Evolutionary conservation across 805 yeast species (phyloP).

Genomic region (Pichia heedii): DNA sequence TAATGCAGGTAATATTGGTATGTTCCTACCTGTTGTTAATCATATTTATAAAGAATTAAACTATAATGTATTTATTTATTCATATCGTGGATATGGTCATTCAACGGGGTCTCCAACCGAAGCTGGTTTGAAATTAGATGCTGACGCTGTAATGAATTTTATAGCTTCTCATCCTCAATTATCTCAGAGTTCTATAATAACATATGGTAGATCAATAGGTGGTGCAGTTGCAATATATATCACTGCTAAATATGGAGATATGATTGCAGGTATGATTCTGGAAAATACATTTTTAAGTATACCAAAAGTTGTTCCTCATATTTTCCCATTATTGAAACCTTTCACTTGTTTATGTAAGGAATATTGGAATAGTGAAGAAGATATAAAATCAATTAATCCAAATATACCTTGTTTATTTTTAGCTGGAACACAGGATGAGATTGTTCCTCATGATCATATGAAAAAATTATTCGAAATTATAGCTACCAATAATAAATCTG

Average conservation of each 20-base stretch:
- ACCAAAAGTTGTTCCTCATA: conserved; percentile 60
- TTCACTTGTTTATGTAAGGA: conserved; percentile 54
- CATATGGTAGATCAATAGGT: conserved; percentile 88
- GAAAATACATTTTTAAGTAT: conserved; percentile 84
- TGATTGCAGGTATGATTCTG: conserved; percentile 51
- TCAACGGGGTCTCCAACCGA: conserved; percentile 75
- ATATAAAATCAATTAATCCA: conserved; percentile 42
- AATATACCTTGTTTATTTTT: conserved; percentile 60
- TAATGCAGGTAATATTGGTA: conserved; percentile 95
- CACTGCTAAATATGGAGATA: conserved; percentile 46
- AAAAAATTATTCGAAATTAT: conserved; percentile 33
- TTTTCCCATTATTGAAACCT: conserved; percentile 58
- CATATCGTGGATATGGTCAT: conserved; percentile 86
- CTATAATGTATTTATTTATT: conserved; percentile 73
- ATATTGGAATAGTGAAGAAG: conserved; percentile 69
- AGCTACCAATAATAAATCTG: conserved; percentile 25
- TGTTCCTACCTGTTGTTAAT: conserved; percentile 71
- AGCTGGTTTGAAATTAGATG: conserved; percentile 72
- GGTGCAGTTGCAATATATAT: conserved; percentile 90
- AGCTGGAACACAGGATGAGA: conserved; percentile 73
- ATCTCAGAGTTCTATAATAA: conserved; percentile 42
- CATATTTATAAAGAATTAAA: conserved; percentile 53
- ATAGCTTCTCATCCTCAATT: conserved; percentile 46
- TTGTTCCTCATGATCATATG: conserved; percentile 88
- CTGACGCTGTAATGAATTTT: conserved; percentile 58